Evolutionary conservation across 1,284 basidiomycete genomes (phyloP).

Genomic region (Irpex rosettiformis): DNA sequence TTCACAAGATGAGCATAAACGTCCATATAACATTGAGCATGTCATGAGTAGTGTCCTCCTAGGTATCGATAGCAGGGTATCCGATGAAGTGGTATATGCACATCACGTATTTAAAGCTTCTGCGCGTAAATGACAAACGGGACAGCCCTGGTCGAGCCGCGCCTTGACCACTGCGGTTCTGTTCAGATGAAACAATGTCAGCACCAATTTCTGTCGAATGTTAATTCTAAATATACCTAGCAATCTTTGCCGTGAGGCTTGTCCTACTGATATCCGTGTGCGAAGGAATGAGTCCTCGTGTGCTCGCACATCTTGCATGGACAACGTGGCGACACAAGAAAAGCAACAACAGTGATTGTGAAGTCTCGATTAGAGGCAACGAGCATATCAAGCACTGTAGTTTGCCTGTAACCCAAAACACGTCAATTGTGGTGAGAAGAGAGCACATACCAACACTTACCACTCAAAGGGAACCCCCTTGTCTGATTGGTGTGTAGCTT

Average conservation of each 20-base stretch:
- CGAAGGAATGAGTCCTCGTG: conserved; percentile 53
- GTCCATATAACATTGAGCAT: too few species aligned
- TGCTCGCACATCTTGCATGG: conserved; percentile 69
- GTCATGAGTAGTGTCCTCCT: background rate
- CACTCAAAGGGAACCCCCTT: conserved; percentile 68
- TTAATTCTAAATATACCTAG: conserved; percentile 55
- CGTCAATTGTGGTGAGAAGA: background rate
- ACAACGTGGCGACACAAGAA: conserved; percentile 88
- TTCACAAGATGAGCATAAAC: too few species aligned
- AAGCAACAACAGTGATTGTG: conserved; percentile 60
- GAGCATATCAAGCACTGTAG: conserved; percentile 66
- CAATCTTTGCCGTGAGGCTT: conserved; percentile 64
- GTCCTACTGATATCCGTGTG: conserved; percentile 37
- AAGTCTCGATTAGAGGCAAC: conserved; percentile 53
- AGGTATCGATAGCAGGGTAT: background rate
- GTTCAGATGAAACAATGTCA: conserved; percentile 7
- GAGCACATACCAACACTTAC: conserved; percentile 38
- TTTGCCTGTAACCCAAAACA: conserved; percentile 40
- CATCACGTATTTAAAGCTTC: conserved; percentile 48
- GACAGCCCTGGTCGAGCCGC: conserved; percentile 65
- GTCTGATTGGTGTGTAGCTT: conserved; percentile 74
- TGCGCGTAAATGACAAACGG: conserved; percentile 63
- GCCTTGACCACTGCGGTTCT: conserved; percentile 73
- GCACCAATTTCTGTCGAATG: background rate
- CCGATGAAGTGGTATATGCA: too few species aligned